These are phyloP conservation scores for Antrodiella citrinella DNA, from an alignment of 768 basidiomycete species.

Conservation along the genomic window DNA sequence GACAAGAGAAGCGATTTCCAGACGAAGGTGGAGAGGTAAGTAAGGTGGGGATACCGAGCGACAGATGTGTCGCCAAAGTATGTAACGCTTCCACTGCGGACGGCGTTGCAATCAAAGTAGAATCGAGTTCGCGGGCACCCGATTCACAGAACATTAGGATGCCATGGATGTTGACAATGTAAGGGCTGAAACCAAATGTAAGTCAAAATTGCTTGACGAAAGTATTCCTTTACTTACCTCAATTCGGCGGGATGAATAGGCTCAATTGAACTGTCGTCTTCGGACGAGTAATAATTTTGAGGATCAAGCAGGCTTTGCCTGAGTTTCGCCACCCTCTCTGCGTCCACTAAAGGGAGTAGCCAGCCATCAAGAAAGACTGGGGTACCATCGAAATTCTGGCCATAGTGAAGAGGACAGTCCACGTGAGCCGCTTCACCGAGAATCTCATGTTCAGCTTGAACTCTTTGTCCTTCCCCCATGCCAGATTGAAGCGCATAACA, in stretches of 20 bases:
- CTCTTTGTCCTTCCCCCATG: constrained; percentile 72
- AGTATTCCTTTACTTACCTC: too few species aligned
- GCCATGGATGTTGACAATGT: constrained; percentile 55
- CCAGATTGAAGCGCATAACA: constrained; percentile 72
- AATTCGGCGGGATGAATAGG: constrained; percentile 40
- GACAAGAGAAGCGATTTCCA: constrained; percentile 86
- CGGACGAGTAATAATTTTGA: constrained; percentile 38
- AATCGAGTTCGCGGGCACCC: constrained; percentile 17
- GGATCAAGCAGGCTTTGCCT: constrained; percentile 35
- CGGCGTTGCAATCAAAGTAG: constrained; percentile 53
- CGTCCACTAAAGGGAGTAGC: constrained; percentile 70
- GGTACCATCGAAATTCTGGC: constrained; percentile 38
- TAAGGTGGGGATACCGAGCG: constrained; percentile 68
- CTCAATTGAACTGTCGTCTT: constrained; percentile 26
- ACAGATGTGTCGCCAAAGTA: constrained; percentile 53
- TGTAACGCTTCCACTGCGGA: constrained; percentile 53
- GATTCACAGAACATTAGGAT: constrained; percentile 52
- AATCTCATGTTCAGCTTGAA: constrained; percentile 50
- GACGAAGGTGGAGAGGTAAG: constrained; percentile 81
- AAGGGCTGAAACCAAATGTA: constrained; percentile 34
- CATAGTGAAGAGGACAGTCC: constrained; percentile 60
- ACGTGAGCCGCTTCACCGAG: constrained; percentile 51
- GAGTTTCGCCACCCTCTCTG: constrained; percentile 44
- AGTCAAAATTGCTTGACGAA: too few species aligned
- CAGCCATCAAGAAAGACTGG: constrained; percentile 59